Base-by-base conservation (phyloP, 202 grass and related monocot genomes). In the Schoenoplectus triqueter region DNA sequence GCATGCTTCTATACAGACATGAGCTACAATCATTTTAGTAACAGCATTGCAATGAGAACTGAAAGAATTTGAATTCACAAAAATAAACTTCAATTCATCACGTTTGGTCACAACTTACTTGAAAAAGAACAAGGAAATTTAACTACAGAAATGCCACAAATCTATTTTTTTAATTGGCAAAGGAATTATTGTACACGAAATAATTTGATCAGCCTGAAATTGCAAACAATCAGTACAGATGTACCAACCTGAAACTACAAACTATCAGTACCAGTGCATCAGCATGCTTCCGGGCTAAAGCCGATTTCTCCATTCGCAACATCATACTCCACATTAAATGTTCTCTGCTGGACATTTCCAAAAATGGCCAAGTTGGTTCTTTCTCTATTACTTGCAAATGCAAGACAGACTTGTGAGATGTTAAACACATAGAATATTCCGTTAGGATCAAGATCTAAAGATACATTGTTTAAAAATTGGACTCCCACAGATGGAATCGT, bases 401-500 rank as follows among this genome's bases (percentile, higher is more conserved):
- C 94, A 4, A 94, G 90, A 67, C 92, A 92, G 10, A 88, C 92
- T 60, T 48, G 57, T 0, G 77, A 85, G n/a, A 39, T 65, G 80
- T 39, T 7, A 52, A 69, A 9, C 65, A 7, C 19, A 52, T 82
- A 82, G 4, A 94, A 77, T 85, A 97, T 94, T 50, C 94, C 94
- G 1, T 61, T 64, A 4, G 50, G 64, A 42, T 81, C 80, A 15
- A 97, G 89, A 17, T 80, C 39, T 10, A 94, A 7, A 2, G 89
- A 85, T 0, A 86, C 84, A 15, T 75, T 81, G 57, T 89, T 83
- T 40, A 80, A 51, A 56, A 97, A 92, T 22, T 73, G 31, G 2
- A 97, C 73, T 42, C 82, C 85, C 21, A 97, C 86, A n/a, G n/a
- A 90, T 7, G 95, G 95, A 10, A 97, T 61, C 52, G 65, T 87